These are phyloP conservation scores for Lachnellula cervina DNA, from an alignment of 2,329 filamentous ascomycete genomes.

Conservation along the genomic window DNA sequence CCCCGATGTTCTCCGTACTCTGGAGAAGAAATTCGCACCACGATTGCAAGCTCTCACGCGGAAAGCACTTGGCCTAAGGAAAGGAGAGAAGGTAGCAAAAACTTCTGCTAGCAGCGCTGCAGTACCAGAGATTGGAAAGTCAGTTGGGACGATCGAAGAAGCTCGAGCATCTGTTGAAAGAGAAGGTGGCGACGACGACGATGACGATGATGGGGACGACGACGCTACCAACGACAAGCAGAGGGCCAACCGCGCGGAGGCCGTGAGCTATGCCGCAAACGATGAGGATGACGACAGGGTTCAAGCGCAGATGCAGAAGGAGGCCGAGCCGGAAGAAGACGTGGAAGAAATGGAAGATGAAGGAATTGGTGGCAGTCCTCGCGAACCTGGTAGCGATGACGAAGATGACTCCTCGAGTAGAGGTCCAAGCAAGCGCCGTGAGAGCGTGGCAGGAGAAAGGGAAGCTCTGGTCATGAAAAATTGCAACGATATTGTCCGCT, in stretches of 20 bases:
- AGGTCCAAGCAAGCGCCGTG: slow-evolving; percentile 18
- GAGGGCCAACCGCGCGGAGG: slow-evolving; percentile 71
- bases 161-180: slow-evolving; percentile 46
- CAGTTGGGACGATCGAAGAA: slow-evolving; percentile 52
- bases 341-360: slow-evolving; percentile 44
- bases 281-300: slow-evolving; percentile 86
- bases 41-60: slow-evolving; percentile 65
- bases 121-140: slow-evolving; percentile 69
- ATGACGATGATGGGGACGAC: slow-evolving; percentile 53
- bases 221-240: slow-evolving; percentile 73
- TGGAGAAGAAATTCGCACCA: slow-evolving; percentile 77
- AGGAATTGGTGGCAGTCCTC: slow-evolving; percentile 46
- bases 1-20: slow-evolving; percentile 69
- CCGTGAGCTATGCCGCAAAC: slow-evolving; percentile 84
- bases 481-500: slow-evolving; percentile 64
- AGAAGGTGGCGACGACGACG: slow-evolving; percentile 55
- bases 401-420: slow-evolving; percentile 34
- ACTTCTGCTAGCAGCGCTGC: slow-evolving; percentile 57
- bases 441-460: slow-evolving; percentile 36
- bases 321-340: slow-evolving; percentile 52
- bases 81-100: slow-evolving; percentile 50
- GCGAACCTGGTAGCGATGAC: slow-evolving; percentile 30
- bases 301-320: slow-evolving; percentile 56
- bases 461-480: slow-evolving; percentile 60
- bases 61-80: slow-evolving; percentile 79